Evolutionary conservation across 2,329 filamentous ascomycete species (phyloP), one percentile per base, ranked within the genome.

Genomic region (Periconia macrospinosa): DNA sequence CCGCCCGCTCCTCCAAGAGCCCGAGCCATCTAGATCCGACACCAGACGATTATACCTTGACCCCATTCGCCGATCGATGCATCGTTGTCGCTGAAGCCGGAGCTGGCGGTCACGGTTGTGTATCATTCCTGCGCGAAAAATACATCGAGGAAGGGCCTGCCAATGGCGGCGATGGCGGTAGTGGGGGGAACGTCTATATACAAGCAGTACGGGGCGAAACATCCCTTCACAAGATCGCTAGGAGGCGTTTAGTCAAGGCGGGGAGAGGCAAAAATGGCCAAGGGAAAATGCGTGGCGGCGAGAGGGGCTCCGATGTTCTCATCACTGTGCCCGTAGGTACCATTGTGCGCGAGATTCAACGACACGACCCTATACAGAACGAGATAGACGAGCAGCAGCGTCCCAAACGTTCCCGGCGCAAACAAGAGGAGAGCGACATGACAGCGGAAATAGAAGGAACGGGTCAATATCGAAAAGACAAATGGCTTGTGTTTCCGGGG

Each of bases 321-420:
- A 86, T 99, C 57, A 88, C 90, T 30, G 94, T 99, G 0, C 94
- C 94, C 0, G 89, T 97, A 6, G 94, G 94, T 3, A 99, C 94
- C 0, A 86, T 99, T 2, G 83, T 99, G 2, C 83, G 90, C 30
- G 94, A 99, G 75, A 76, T 97, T 3, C 84, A 86, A 60, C 82
- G 94, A 37, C 78, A 86, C 49, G 92, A 97, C 69, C 91, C 92
- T 0, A 79, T 89, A 6, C 84, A 83, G 9, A 87, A 92, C 48
- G 89, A 92, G 65, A 79, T 85, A 45, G 57, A 70, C 18, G 59
- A 70, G 53, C 61, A 68, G 52, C 53, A 68, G 55, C 59, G 61
- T 52, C 73, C 56, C 48, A 64, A 62, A 59, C 67, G 54, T 44
- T 60, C 42, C 33, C 55, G 58, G 2, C 55, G 58, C 6, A 63